Conservation (phyloP, 1,284 basidiomycete species). For the Uromyces viciae-fabae region DNA sequence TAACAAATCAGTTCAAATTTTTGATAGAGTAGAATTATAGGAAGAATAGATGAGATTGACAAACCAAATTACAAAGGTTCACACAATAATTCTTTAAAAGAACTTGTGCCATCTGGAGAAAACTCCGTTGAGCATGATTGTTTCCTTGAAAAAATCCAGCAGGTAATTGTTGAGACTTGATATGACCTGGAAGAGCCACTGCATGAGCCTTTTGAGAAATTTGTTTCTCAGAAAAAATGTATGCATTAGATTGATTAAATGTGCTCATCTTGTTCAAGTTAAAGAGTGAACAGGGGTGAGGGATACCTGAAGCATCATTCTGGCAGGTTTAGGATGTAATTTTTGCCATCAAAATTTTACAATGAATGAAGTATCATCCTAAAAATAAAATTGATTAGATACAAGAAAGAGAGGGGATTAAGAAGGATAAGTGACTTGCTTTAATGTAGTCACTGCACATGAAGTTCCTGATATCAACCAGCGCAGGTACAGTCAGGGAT, state of each 20-base stretch:
- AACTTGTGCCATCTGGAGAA: background rate
- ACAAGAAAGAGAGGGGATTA: no score
- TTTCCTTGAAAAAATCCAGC: background rate
- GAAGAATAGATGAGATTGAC: background rate
- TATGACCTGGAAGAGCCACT: background rate
- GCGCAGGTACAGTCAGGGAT: background rate
- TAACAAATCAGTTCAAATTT: background rate
- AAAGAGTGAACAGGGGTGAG: no score
- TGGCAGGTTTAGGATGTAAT: no score
- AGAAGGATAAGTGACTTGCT: background rate
- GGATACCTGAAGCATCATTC: no score
- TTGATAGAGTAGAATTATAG: background rate
- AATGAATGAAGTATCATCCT: background rate
- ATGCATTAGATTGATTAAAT: no score
- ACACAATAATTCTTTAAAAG: conserved; percentile 9
- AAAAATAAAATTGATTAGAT: background rate
- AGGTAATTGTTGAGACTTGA: background rate
- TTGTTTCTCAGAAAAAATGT: no score
- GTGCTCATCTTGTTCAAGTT: no score
- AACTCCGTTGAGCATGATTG: background rate
- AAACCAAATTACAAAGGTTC: background rate
- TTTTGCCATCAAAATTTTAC: no score
- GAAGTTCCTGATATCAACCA: background rate
- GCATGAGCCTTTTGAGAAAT: no score
- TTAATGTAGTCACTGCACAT: conserved; percentile 1